Evolutionary conservation across 192 early-diverging fungal species (phyloP), one percentile per base, ranked within the genome.

Genomic region (Chytriomyces sp.): DNA sequence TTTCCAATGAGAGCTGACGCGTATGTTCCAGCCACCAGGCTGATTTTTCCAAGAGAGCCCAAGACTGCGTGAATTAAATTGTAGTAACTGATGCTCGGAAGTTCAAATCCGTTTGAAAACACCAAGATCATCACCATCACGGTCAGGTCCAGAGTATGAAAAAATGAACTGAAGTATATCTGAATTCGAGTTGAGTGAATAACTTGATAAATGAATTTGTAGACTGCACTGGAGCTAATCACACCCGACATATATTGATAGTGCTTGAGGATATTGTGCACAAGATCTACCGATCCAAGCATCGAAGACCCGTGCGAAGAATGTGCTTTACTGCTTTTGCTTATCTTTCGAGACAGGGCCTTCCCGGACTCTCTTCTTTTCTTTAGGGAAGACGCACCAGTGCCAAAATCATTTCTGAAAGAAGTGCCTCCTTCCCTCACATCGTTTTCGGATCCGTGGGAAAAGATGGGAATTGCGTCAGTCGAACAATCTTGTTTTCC

Each of bases 41-140:
- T 31, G 41, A 70, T 70, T 59, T 70, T 70, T 10, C 68, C 68
- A 30, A 70, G 22, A 0, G 68, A 39, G 1, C 68, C 68, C 55
- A 70, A 26, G 12, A 38, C 26, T 59, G 68, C 68, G 36, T 70
- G 68, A 38, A 59, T 59, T 3, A 70, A 30, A 59, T 70, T 70
- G 57, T 70, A 57, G 37, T 39, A 59, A 25, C 41, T 57, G 28
- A 70, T 70, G 28, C 10, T 40, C 14, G 68, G 57, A 8, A 70
- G 39, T 30, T 25, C 39, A 33, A 12, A 6, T 5, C 57, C 68
- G 6, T 59, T 26, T 5, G 52, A 41, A 25, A 59, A 38, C 36
- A 40, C 25, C 17, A 70, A 28, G 3, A 59, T 30, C 8, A 70
- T 31, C 2, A 31, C 17, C 8, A 31, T 55, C 26, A 7, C 56